Evolutionary conservation across 1,284 basidiomycete genomes (phyloP).

Genomic region (Termitomyces sp.): DNA sequence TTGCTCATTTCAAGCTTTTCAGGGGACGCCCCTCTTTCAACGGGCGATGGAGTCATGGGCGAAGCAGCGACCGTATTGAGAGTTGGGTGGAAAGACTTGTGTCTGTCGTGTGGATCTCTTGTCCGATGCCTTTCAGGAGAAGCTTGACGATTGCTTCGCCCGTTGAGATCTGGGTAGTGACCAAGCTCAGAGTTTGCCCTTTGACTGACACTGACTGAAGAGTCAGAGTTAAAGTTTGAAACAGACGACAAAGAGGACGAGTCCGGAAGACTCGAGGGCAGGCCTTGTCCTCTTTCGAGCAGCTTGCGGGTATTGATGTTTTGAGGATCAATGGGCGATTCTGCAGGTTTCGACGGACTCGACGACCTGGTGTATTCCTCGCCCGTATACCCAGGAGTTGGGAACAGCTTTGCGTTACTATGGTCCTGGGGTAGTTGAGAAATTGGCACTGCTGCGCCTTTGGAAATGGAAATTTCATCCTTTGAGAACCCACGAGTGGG

Average conservation of each 20-base stretch:
- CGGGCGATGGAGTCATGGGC: slow-evolving; percentile 33
- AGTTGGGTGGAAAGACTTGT: slow-evolving; percentile 53
- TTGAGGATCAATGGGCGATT: slow-evolving; percentile 38
- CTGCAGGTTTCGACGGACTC: slow-evolving; percentile 51
- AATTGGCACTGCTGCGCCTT: slow-evolving; percentile 53
- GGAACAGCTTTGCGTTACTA: slow-evolving; percentile 59
- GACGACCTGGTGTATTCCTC: slow-evolving; percentile 40
- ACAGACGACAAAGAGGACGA: slow-evolving; percentile 56
- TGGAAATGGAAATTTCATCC: slow-evolving; percentile 55
- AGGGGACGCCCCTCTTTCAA: slow-evolving; percentile 57
- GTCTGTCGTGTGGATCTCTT: slow-evolving; percentile 43
- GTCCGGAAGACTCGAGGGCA: slow-evolving; percentile 45
- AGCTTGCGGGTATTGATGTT: slow-evolving; percentile 36
- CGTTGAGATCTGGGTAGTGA: slow-evolving; percentile 61
- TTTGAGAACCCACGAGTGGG: slow-evolving; percentile 43
- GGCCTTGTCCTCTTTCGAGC: slow-evolving; percentile 37
- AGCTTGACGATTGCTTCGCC: slow-evolving; percentile 36
- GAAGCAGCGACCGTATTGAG: slow-evolving; percentile 45
- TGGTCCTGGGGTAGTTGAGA: slow-evolving; percentile 53
- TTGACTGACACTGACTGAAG: slow-evolving; percentile 32
- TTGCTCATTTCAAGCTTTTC: slow-evolving; percentile 51
- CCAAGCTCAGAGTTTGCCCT: slow-evolving; percentile 76
- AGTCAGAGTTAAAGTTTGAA: slow-evolving; percentile 28
- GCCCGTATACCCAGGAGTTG: slow-evolving; percentile 27
- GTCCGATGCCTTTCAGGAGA: slow-evolving; percentile 54